Evolutionary conservation across 345 rosid species (phyloP), one percentile per base, ranked within the genome.

Genomic region (Populus tremula): DNA sequence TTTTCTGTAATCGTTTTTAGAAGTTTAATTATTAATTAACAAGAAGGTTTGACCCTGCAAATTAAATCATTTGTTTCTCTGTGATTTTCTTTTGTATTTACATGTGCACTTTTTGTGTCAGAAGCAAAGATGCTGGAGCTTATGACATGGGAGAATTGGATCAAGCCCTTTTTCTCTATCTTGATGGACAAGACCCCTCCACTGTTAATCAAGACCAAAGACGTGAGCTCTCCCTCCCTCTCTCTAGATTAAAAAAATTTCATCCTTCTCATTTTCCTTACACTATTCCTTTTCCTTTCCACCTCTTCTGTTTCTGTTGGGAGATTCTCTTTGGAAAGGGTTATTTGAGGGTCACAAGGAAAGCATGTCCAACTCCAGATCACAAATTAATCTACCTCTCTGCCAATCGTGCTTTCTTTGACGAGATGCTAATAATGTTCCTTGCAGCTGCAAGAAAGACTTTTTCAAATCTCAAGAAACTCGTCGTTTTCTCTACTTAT

Each of bases 81-180:
- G n/a, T 56, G 31, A 2, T 61, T 29, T 43, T 29, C 43, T 33
- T 31, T 39, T 36, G 31, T 12, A 53, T 20, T 50, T 47, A 67
- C 39, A 31, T 21, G 36, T 36, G 49, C 23, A 25, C 63, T 25
- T 81, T 77, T 64, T 64, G 66, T 75, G 70, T 75, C 77, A 84
- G 87, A 47, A 75, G 84, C 80, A 87, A 87, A 82, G 90, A 83
- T 45, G 81, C 73, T 2, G 85, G 77, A 23, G 81, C 82, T 31
- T 92, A 91, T 84, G 97, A 90, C 82, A 69, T 96, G 83, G 98
- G 93, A 71, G 99, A 96, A 80, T 84, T 96, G 78, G 99, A 96
- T 89, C 97, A 90, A 89, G 92, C 98, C 41, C 93, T 94, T 77
- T 90, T 96, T 74, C 93, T 92, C 59, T 94, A 96, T 88, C 90